Evolutionary conservation across 352 stramenopile species (phyloP), one percentile per base, ranked within the genome.

Genomic region (Phytophthora cactorum): DNA sequence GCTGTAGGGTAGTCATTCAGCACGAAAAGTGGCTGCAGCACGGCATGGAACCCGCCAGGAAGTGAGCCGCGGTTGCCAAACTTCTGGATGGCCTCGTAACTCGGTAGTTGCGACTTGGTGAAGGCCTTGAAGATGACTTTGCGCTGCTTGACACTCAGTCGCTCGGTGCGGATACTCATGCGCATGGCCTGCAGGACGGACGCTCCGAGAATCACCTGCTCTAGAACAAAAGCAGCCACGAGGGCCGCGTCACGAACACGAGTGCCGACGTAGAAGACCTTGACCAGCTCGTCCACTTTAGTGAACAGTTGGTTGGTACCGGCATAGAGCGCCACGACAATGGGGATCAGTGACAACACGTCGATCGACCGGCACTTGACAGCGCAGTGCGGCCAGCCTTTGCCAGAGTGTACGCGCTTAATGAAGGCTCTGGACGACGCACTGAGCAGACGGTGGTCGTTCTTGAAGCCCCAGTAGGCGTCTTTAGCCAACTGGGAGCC

Each of bases 51-150:
- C 10, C 86, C 86, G 9, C 74, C 77, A n/a, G 86, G 82, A 3
- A 92, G 66, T 25, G 82, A 79, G 1, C 86, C 86, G 9, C 86
- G 85, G 71, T 93, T 93, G 59, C 86, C 86, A 49, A 92, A 93
- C 61, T 92, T 91, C 66, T 93, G 86, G 56, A 93, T 92, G 25
- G 84, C 86, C 38, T 93, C 80, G 68, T 93, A 92, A 57, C 82
- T 91, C 7, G 85, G 81, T 22, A 92, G 71, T 59, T 93, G 82
- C 14, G 83, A 91, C 70, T 93, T 92, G 52, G 86, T 93, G 61
- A 93, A 93, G 28, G 86, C 84, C 63, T 93, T 93, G 59, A 92
- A 93, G 60, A 93, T 92, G 17, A 90, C 83, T 61, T 92, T 93
- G 49, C 86, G 83, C 65, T 93, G 86, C 75, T 91, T 90, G 52